Base-by-base conservation (phyloP, 2,329 filamentous ascomycete genomes). In the Seiridium unicorne region DNA sequence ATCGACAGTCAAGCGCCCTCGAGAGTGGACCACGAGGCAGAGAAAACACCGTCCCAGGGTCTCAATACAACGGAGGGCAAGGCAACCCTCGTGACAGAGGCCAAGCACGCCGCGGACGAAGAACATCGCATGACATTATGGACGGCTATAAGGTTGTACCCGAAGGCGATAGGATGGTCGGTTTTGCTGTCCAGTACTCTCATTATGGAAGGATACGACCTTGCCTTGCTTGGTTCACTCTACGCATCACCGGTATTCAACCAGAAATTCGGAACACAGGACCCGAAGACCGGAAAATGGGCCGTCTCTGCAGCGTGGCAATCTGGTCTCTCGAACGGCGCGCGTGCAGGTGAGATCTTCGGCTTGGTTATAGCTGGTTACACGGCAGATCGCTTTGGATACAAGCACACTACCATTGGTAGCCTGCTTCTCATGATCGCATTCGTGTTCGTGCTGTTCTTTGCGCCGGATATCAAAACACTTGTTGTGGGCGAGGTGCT, bases 221-320 rank as follows among this genome's bases (percentile, higher is more conserved):
- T 82, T 6, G 80, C 80, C 1, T 69, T 84, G 0, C 69, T 84
- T 3, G 74, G 77, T 1, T 81, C 78, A 49, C 72, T 84, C 44
- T 84, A 81, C 63, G 80, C 77, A 5, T 81, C 79, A 32, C 75
- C 70, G 0, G 74, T 65, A 48, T 83, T 79, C 66, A 78, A 76
- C 63, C 60, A 72, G 62, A 81, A 76, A 62, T 85, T 79, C 61
- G 82, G 81, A n/a, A 62, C 71, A 0, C 73, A 70, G 32, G 66
- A 71, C 44, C 62, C 65, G 1, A 63, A 64, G 1, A 70, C 71
- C 3, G 74, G 72, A 1, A 76, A 74, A 35, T 82, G 81, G 59
- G 73, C 78, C 42, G 72, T 87, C 32, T 78, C 80, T 1, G 80
- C 83, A 0, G 74, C 79, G 0, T 88, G 85, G 85, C 84, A 87